phyloP scores from a whole-genome alignment of 331 rosid species.

The Pyrus hybrid region DNA sequence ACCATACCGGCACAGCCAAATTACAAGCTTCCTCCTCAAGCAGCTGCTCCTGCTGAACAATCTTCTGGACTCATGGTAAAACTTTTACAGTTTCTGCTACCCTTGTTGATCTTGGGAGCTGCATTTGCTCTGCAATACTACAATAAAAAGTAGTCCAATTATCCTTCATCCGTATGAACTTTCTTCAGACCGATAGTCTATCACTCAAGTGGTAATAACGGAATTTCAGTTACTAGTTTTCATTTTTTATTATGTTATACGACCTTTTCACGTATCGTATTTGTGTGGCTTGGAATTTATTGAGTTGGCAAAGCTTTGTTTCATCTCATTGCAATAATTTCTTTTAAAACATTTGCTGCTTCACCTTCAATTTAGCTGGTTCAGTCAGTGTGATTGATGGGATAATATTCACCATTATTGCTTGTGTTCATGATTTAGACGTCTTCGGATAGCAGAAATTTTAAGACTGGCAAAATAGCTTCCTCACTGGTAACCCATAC shows the following conservation, averaged over 20 bases:
- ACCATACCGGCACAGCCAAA: conserved; percentile 35
- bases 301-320: neutral
- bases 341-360: neutral
- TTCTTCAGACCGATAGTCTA: neutral
- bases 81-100: conserved; percentile 48
- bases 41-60: conserved; percentile 15
- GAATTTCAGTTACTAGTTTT: neutral
- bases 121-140: conserved; percentile 59
- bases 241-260: neutral
- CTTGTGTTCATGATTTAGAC: neutral
- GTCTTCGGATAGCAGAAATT: neutral
- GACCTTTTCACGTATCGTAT: neutral
- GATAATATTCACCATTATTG: neutral
- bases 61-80: conserved; percentile 37
- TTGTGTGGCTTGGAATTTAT: neutral
- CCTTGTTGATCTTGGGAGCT: conserved; percentile 52
- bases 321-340: neutral
- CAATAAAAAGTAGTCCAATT: conserved; percentile 24
- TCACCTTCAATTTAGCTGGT: neutral
- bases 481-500: too few relatives aligned
- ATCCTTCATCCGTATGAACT: neutral
- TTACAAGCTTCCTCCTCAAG: conserved; percentile 13
- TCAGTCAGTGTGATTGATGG: neutral
- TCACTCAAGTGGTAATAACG: neutral
- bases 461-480: neutral